Evolutionary conservation across 352 stramenopile species (phyloP), one percentile per base, ranked within the genome.

Genomic region (Globisporangium mamillatum): DNA sequence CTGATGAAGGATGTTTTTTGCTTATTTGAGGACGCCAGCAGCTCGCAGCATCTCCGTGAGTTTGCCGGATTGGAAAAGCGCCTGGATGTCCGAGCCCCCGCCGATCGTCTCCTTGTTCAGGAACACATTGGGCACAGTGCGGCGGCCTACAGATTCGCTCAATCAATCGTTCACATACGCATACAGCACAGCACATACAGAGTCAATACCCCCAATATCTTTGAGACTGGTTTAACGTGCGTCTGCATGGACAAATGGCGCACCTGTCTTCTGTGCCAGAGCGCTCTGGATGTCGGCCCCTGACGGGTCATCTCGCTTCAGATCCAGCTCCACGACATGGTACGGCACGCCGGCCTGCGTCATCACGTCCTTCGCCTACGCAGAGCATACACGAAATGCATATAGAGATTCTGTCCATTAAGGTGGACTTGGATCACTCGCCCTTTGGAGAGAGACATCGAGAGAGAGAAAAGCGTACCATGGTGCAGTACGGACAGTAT

Each of bases 51-150:
- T 91, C 72, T 96, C 72, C 60, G 83, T 75, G n/a, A 99, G 77
- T 54, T 97, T 91, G 71, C 96, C 95, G 24, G 75, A 90, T 44
- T 84, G 74, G 56, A 89, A 88, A 16, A 97, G 84, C 36, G 75
- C 78, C 64, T 98, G 83, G n/a, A 94, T 93, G 68, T 98, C 93
- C 63, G 98, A 95, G 68, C 97, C 97, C 24, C 97, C 97, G 59
- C 97, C 97, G 55, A 99, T 83, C 50, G 93, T 94, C 53, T 95
- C 77, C 66, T 94, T 94, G 64, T 93, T 93, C 54, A 99, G 86
- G 78, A 99, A 99, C 25, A 99, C 94, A 73, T 99, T 98, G 2
- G 97, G 97, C 52, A 99, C 96, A 5, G 93, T 98, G 57, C 84
- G 79, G 60, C 98, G 92, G 62, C 93, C 94, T 77, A 82, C 89